Percentiles rank a stretch among this genome's conserved stretches.
Conservation (phyloP, 192 early-diverging fungal species). For the Mortierella antarctica region DNA sequence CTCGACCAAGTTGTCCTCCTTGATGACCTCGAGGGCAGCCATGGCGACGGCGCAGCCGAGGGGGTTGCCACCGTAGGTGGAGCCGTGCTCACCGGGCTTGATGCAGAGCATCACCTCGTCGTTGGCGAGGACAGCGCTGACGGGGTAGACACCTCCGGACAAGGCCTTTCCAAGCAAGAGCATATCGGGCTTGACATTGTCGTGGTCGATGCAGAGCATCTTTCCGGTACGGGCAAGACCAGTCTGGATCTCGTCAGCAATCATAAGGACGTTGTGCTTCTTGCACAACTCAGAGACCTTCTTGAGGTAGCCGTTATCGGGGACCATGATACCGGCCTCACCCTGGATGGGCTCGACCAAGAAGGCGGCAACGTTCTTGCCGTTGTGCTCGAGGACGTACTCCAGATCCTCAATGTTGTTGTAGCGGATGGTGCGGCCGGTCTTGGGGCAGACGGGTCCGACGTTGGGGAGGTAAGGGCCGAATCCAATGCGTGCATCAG, state of each 20-base stretch:
- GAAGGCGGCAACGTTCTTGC: constrained; percentile 89
- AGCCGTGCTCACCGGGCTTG: constrained; percentile 94
- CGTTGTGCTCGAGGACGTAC: constrained; percentile 84
- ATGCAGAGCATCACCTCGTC: constrained; percentile 85
- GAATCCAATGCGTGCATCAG: constrained; percentile 83
- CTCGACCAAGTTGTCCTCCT: constrained; percentile 92
- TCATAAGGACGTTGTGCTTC: constrained; percentile 97
- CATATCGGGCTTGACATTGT: constrained; percentile 92
- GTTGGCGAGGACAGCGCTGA: constrained; percentile 91
- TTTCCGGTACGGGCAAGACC: constrained; percentile 95
- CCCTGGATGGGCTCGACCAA: constrained; percentile 99
- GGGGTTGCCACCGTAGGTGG: constrained; percentile 98
- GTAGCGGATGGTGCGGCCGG: constrained; percentile 80
- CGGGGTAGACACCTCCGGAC: constrained; percentile 96
- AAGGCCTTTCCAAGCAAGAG: constrained; percentile 98
- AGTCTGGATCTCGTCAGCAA: constrained; percentile 99
- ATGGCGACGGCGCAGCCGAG: constrained; percentile 95
- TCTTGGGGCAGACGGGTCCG: constrained; percentile 81
- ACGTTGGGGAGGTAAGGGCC: constrained; percentile 95
- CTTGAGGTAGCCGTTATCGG: constrained; percentile 91
- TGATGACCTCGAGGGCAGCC: constrained; percentile 93
- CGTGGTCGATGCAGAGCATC: constrained; percentile 94
- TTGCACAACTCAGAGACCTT: constrained; percentile 92
- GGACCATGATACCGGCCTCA: constrained; percentile 97
- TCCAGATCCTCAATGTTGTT: constrained; percentile 91